Base-by-base conservation (phyloP, 805 yeast genomes). In the Zygoascus biomembranicola region DNA sequence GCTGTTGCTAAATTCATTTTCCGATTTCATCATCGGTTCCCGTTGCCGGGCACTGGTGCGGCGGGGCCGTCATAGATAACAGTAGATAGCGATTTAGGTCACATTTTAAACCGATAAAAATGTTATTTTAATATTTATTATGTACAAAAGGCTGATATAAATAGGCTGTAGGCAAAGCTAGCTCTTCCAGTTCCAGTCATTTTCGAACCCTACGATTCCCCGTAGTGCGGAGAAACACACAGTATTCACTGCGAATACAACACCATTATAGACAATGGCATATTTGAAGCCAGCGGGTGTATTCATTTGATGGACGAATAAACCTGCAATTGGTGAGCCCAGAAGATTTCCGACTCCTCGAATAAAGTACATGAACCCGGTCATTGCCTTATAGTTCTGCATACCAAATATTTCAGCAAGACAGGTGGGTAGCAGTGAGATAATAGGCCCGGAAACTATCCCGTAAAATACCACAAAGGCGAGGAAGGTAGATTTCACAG, bases 201-300 rank as follows among this genome's bases (percentile, higher is more conserved):
- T 35, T 8, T 35, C 39, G 16, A 35, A n/a, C 4, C 39, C 39
- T 3, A 47, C 16, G 16, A 35, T 35, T 35, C 39, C 71, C 2
- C 84, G n/a, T n/a, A 57, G 37, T 14, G n/a, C 45, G 14, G 49
- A 16, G 35, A 54, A 56, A 20, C 51, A 56, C 31, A 51, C 32
- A 14, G 49, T 37, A 48, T 47, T 55, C 32, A 39, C 55, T 9
- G 51, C 52, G 18, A 59, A 49, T 2, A 57, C 43, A 8, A 43
- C 51, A 1, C 62, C 62, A 19, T 55, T 56, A 42, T 57, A 59
- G n/a, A 59, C 11, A 28, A 59, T 59, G 5, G 60, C 59, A 19
- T 42, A 19, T 19, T 44, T 41, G 43, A 53, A 58, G 4, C 32
- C 54, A 14, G 19, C n/a, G 1, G 61, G 57, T 37, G 16, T 14